Conservation (phyloP, 495 filamentous ascomycete species). For the Lasiosphaeria hispida region DNA sequence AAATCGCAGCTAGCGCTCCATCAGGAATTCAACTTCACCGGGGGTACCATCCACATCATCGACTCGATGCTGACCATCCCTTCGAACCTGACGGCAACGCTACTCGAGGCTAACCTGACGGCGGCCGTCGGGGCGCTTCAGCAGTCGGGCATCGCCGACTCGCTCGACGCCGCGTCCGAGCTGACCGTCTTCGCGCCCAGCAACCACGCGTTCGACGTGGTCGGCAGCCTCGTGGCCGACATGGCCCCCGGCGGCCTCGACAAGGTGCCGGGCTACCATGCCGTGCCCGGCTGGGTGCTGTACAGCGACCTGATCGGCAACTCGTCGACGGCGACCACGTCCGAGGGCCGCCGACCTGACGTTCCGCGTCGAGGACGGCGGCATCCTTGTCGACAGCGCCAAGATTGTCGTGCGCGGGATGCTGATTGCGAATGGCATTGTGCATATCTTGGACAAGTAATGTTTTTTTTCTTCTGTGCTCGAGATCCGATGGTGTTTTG, state of each 20-base stretch:
- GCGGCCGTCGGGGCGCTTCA: slow-evolving; percentile 56
- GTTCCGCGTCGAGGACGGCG: too few relatives aligned
- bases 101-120: slow-evolving; percentile 53
- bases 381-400: too few relatives aligned
- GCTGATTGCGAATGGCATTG: too few relatives aligned
- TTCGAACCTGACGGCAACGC: slow-evolving; percentile 45
- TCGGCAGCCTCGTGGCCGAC: slow-evolving; percentile 47
- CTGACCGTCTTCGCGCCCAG: slow-evolving; percentile 61
- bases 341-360: too few relatives aligned
- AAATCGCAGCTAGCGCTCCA: too few relatives aligned
- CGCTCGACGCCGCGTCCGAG: slow-evolving; percentile 42
- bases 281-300: slow-evolving; percentile 51
- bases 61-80: slow-evolving; percentile 59
- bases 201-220: slow-evolving; percentile 60
- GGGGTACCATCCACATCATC: slow-evolving; percentile 66
- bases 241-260: slow-evolving; percentile 48
- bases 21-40: slow-evolving; percentile 61
- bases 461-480: too few relatives aligned
- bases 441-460: too few relatives aligned
- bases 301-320: slow-evolving; percentile 47
- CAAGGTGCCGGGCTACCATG: slow-evolving; percentile 56
- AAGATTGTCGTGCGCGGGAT: too few relatives aligned
- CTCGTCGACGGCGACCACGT: slow-evolving; percentile 23
- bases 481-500: too few relatives aligned
- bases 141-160: slow-evolving; percentile 39